Evolutionary conservation across 805 yeast genomes (phyloP).

Genomic region (Candida coquimbonensis): DNA sequence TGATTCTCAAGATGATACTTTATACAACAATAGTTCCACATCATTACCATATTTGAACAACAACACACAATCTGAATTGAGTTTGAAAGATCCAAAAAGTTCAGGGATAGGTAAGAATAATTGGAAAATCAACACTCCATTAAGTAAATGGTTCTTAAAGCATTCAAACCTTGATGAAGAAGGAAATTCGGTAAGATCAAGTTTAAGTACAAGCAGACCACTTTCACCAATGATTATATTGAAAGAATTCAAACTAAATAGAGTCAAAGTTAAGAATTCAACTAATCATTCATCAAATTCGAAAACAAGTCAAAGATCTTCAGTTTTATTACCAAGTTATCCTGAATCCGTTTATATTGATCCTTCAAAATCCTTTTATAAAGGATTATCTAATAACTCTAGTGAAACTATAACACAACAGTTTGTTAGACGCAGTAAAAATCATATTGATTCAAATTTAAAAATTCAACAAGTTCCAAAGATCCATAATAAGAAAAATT

Average conservation of each 20-base stretch:
- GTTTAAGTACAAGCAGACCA: conserved; percentile 15
- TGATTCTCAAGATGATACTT: neutral
- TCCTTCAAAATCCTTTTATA: no score
- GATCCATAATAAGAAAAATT: neutral
- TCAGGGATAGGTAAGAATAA: conserved; percentile 8
- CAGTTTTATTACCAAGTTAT: no score
- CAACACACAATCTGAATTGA: conserved; percentile 10
- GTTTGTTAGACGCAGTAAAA: no score
- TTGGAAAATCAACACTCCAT: conserved; percentile 21
- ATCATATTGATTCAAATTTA: no score
- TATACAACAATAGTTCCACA: neutral
- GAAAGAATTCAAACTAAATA: conserved; percentile 19
- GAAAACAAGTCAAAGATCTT: no score
- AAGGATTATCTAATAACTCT: neutral
- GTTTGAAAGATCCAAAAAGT: conserved; percentile 14
- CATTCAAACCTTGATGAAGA: conserved; percentile 7
- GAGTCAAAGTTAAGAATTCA: neutral
- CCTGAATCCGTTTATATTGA: no score
- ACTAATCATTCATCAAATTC: neutral
- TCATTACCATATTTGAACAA: neutral
- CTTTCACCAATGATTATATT: conserved; percentile 20
- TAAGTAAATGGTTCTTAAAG: conserved; percentile 23
- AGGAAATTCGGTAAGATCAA: conserved; percentile 10
- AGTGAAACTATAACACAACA: no score
- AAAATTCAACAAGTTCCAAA: no score